phyloP scores from a whole-genome alignment of 768 basidiomycete genomes.

The Pleurotus cornucopiae region DNA sequence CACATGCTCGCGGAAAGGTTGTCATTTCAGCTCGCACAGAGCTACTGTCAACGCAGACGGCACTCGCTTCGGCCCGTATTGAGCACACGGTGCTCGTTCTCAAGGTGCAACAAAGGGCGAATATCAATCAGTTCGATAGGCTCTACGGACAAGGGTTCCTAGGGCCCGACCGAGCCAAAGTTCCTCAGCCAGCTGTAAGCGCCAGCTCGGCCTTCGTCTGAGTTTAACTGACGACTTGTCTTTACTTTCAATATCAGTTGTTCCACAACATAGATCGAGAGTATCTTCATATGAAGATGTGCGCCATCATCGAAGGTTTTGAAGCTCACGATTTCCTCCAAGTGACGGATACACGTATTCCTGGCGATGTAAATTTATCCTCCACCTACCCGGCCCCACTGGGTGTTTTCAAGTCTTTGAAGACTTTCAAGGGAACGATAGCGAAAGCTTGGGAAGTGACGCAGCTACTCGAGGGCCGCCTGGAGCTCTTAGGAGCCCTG shows the following conservation, averaged over 20 bases:
- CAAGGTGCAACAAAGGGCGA: not conserved
- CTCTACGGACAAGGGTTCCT: not conserved
- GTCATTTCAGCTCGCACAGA: not conserved
- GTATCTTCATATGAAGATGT: not conserved
- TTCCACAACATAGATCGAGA: not conserved
- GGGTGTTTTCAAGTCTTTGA: not conserved
- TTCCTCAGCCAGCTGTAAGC: not conserved
- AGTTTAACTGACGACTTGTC: no score
- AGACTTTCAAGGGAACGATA: not conserved
- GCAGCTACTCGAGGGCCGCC: not conserved
- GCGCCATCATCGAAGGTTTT: not conserved
- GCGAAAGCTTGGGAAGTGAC: not conserved
- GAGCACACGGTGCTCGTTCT: not conserved
- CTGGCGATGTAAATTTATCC: not conserved
- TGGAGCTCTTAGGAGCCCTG: not conserved
- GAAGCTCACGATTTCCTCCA: not conserved
- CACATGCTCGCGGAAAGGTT: not conserved
- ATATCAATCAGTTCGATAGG: not conserved
- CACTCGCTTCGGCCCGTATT: not conserved
- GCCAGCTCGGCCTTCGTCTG: not conserved
- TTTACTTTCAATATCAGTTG: not conserved
- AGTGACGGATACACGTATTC: not conserved
- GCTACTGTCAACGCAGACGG: not conserved
- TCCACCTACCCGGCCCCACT: not conserved
- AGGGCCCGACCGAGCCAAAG: not conserved